Evolutionary conservation across 768 basidiomycete genomes (phyloP), one percentile per base, ranked within the genome.

Genomic region (Boletellus ananiceps): DNA sequence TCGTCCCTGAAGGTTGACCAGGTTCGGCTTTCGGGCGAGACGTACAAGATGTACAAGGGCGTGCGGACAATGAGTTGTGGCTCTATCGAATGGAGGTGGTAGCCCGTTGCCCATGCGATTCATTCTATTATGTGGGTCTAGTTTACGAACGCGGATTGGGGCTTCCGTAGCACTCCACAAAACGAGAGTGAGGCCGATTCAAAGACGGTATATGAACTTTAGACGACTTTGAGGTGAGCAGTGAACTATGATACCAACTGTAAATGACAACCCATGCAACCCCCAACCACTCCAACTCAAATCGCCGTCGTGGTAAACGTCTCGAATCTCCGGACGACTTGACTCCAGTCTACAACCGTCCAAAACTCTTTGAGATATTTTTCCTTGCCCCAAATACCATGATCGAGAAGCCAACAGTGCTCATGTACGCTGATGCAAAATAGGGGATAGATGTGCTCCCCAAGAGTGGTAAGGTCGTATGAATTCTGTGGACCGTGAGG

Each of bases 41-140:
- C 68, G 11, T 94, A 94, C 68, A 95, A 94, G 67, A 88, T 88
- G 11, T 96, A 88, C 71, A 95, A 94, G 67, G 93, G 93, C 14
- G 86, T 96, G 44, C 74, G 92, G 61, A 81, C 83, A 39, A 73
- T 76, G 34, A 46, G 67, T 7, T 38, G 54, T 44, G 66, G 66
- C n/a, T 58, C 56, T 5, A 44, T 69, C 23, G 66, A 67, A 38
- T 67, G 66, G 68, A 60, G 66, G 39, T 67, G 66, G 66, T 67
- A 67, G 46, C 21, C 42, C 19, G 11, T 18, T 21, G 31, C 23
- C 37, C 8, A 13, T 55, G 7, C 14, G 16, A 21, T 25, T 5
- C 18, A 13, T 14, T 14, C 23, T 5, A 8, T 34, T 9, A 5
- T 16, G 18, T 27, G 16, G 27, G 25, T 25, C 13, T 40, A 9